Conservation (phyloP, 2,329 filamentous ascomycete genomes). For the Hypoxylon sp. region DNA sequence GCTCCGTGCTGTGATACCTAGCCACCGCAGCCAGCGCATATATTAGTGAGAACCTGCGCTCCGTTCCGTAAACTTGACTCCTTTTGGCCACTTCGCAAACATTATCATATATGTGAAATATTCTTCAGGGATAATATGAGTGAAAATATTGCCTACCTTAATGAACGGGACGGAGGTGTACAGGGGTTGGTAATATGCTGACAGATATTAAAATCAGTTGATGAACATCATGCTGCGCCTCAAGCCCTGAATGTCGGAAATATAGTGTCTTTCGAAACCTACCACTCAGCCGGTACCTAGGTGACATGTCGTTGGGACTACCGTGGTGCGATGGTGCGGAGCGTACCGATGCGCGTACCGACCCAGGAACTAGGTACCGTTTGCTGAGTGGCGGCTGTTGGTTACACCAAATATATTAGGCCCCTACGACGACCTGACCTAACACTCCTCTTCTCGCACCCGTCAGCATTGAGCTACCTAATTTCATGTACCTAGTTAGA, state of each 20-base stretch:
- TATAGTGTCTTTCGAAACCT: background rate
- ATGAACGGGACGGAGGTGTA: background rate
- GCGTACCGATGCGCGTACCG: background rate
- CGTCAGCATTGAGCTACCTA: background rate
- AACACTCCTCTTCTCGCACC: background rate
- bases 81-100: background rate
- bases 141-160: no score
- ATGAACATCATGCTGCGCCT: background rate
- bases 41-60: background rate
- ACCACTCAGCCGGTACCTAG: background rate
- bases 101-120: background rate
- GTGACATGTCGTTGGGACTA: background rate
- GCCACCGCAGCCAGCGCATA: background rate
- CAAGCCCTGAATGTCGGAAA: background rate
- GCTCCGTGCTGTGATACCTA: background rate
- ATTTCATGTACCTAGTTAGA: background rate
- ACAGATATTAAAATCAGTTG: background rate
- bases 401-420: constrained; percentile 3
- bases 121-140: background rate
- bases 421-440: background rate
- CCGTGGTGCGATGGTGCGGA: background rate
- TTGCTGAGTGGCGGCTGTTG: background rate
- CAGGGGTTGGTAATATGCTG: background rate
- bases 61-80: background rate
- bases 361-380: background rate